Percentiles rank a stretch among this genome's conserved stretches.
Conservation (phyloP, 805 yeast genomes). For the Candida xyloterini region DNA sequence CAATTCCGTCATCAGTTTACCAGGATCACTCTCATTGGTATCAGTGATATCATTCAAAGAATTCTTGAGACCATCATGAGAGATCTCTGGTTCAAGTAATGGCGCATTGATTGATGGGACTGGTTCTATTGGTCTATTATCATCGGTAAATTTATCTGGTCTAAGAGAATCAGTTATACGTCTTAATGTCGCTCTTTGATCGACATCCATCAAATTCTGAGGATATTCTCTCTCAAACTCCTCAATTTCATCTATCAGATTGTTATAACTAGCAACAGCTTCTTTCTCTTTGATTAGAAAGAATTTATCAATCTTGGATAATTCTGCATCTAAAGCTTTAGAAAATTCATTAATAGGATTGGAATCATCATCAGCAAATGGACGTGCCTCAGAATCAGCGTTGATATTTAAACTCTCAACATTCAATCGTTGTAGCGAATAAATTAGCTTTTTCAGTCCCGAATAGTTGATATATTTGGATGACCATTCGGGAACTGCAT, state of each 20-base stretch:
- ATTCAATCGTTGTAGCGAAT: constrained; percentile 70
- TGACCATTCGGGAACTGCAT: constrained; percentile 98
- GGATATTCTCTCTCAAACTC: constrained; percentile 50
- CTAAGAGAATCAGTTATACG: constrained; percentile 14
- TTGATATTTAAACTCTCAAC: constrained; percentile 27
- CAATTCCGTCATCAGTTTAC: constrained; percentile 5
- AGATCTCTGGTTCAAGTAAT: constrained; percentile 8
- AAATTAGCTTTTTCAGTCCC: constrained; percentile 78
- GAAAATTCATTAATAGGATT: constrained; percentile 60
- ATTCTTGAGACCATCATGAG: constrained; percentile 22
- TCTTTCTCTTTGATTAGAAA: constrained; percentile 65
- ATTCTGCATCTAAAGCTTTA: constrained; percentile 74
- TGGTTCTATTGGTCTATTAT: neutral
- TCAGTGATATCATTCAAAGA: constrained; percentile 3
- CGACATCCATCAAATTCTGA: constrained; percentile 15
- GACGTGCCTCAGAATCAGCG: constrained; percentile 26
- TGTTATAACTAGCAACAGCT: constrained; percentile 50
- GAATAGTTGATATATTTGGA: constrained; percentile 89
- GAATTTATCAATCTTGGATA: constrained; percentile 71
- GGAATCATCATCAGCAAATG: constrained; percentile 31
- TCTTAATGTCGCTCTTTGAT: constrained; percentile 16
- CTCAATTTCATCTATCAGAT: constrained; percentile 57
- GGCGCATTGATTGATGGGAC: neutral
- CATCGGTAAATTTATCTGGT: constrained; percentile 12
- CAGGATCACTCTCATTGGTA: neutral